Conservation (phyloP, 2,329 filamentous ascomycete genomes). For the Xylariaceae sp. region DNA sequence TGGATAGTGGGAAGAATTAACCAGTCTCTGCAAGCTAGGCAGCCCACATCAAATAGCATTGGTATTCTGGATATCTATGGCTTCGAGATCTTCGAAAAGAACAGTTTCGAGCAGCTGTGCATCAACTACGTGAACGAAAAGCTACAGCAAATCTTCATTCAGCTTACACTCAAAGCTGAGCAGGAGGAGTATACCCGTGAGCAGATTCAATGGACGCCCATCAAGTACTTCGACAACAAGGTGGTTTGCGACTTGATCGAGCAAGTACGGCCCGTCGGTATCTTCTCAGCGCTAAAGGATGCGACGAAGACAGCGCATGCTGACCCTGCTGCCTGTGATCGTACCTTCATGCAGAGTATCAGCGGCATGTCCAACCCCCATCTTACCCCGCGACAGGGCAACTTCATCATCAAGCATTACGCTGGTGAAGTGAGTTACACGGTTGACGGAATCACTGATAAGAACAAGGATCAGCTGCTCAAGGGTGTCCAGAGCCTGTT, state of each 20-base stretch:
- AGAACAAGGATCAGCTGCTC: slow-evolving; percentile 96
- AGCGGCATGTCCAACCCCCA: slow-evolving; percentile 90
- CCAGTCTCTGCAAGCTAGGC: slow-evolving; percentile 73
- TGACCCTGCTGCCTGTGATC: slow-evolving; percentile 87
- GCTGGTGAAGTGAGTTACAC: slow-evolving; percentile 94
- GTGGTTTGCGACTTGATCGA: slow-evolving; percentile 97
- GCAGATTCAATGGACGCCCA: slow-evolving; percentile 97
- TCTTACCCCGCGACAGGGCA: slow-evolving; percentile 85
- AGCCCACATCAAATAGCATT: slow-evolving; percentile 73
- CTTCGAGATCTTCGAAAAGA: slow-evolving; percentile 98
- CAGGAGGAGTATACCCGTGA: slow-evolving; percentile 96
- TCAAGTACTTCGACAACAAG: slow-evolving; percentile 99
- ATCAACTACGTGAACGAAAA: slow-evolving; percentile 99
- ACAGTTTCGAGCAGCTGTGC: slow-evolving; percentile 97
- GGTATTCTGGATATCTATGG: slow-evolving; percentile 98
- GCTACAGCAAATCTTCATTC: slow-evolving; percentile 97
- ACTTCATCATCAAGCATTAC: slow-evolving; percentile 98
- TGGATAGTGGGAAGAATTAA: slow-evolving; percentile 97
- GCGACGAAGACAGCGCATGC: slow-evolving; percentile 98
- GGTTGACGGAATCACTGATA: slow-evolving; percentile 95
- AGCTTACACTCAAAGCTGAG: slow-evolving; percentile 91
- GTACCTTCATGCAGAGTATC: slow-evolving; percentile 89
- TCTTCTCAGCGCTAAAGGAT: slow-evolving; percentile 95
- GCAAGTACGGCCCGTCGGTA: slow-evolving; percentile 78
- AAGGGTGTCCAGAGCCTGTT: slow-evolving; percentile 91